Percentiles rank a stretch among this genome's conserved stretches.
These are phyloP conservation scores for Ascosphaera acerosa DNA, from an alignment of 2,329 filamentous ascomycete species.

Conservation along the genomic window DNA sequence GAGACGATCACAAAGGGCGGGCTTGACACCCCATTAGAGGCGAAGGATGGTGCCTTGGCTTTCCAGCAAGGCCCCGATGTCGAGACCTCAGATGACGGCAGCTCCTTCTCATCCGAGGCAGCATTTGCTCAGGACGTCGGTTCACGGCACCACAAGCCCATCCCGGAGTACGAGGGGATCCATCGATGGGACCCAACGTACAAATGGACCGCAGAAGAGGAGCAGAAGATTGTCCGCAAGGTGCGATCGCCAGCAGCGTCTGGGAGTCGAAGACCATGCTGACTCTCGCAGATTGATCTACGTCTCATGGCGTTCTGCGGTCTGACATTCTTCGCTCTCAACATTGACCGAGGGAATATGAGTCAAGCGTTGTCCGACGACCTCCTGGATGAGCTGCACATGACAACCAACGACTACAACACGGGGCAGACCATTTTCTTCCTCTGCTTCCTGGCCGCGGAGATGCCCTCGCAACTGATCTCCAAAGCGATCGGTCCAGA, in stretches of 20 bases:
- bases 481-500: constrained; percentile 33
- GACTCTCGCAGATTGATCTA: constrained; percentile 14
- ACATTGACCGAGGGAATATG: constrained; percentile 38
- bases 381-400: constrained; percentile 24
- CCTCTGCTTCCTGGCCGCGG: constrained; percentile 19
- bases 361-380: constrained; percentile 35
- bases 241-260: constrained; percentile 6
- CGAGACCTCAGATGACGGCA: constrained; percentile 13
- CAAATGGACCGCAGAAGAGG: constrained; percentile 21
- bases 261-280: too few relatives aligned
- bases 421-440: constrained; percentile 19
- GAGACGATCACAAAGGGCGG: neutral
- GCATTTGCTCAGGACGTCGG: constrained; percentile 5
- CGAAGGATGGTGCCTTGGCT: too few relatives aligned
- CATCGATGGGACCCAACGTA: constrained; percentile 24
- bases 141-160: constrained; percentile 15
- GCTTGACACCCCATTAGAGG: constrained; percentile 1
- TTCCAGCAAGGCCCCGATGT: constrained; percentile 7
- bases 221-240: constrained; percentile 17
- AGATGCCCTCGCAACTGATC: constrained; percentile 35
- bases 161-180: constrained; percentile 21
- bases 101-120: too few relatives aligned
- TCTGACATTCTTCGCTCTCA: constrained; percentile 37
- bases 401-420: constrained; percentile 26
- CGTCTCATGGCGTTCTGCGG: constrained; percentile 22